Percentiles rank a stretch among this genome's conserved stretches.
These are phyloP conservation scores for Bipolaris victoriae DNA, from an alignment of 2,329 filamentous ascomycete species.

Conservation along the genomic window DNA sequence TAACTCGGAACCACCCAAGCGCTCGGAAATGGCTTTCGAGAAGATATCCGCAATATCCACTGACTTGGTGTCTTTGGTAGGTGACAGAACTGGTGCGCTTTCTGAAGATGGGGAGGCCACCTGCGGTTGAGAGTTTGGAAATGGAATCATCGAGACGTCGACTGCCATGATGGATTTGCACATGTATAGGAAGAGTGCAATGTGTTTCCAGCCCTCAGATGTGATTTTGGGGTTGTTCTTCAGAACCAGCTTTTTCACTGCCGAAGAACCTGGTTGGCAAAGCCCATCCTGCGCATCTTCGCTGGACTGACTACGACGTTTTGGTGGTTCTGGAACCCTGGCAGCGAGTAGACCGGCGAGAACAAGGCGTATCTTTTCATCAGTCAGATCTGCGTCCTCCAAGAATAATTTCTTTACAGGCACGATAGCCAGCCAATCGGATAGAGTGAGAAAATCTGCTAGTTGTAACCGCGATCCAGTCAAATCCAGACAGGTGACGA, in stretches of 20 bases:
- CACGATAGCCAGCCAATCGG: slow-evolving; percentile 92
- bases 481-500: slow-evolving; percentile 81
- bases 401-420: slow-evolving; percentile 85
- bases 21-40: slow-evolving; percentile 75
- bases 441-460: slow-evolving; percentile 82
- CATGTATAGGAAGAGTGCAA: slow-evolving; percentile 88
- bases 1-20: slow-evolving; percentile 75
- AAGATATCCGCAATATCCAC: slow-evolving; percentile 70
- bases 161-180: slow-evolving; percentile 84
- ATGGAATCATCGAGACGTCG: slow-evolving; percentile 83
- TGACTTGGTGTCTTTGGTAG: slow-evolving; percentile 20
- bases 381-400: slow-evolving; percentile 84
- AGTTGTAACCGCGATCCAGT: slow-evolving; percentile 84
- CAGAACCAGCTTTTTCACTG: slow-evolving; percentile 84
- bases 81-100: slow-evolving; percentile 10
- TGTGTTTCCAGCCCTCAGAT: slow-evolving; percentile 86
- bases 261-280: slow-evolving; percentile 60
- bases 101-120: slow-evolving; percentile 25
- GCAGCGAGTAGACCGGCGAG: slow-evolving; percentile 84
- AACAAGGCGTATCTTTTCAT: slow-evolving; percentile 85
- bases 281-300: slow-evolving; percentile 24
- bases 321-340: slow-evolving; percentile 67
- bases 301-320: slow-evolving; percentile 33
- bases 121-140: slow-evolving; percentile 51
- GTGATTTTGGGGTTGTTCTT: slow-evolving; percentile 90